Base-by-base conservation (phyloP, 208 protist species). In the Polymyxa betae region DNA sequence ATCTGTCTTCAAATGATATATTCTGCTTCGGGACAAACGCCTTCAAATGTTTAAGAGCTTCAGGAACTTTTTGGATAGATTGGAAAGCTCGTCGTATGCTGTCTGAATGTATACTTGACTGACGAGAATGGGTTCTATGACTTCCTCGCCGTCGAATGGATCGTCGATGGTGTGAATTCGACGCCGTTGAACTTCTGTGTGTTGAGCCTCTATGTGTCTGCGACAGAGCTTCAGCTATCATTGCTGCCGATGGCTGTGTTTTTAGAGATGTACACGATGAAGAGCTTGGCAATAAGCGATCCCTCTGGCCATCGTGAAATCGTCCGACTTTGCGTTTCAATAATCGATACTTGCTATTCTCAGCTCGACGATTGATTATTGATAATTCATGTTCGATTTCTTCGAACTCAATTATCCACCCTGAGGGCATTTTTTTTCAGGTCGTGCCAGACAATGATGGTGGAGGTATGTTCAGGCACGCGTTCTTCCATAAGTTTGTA, bases 1-100 rank as follows among this genome's bases (percentile, higher is more conserved):
- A 43, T 12, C 72, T 35, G 35, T 82, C 35, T 43, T 82, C 72
- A 5, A 82, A n/a, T n/a, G 72, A 45, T n/a, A 82, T 82, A 20
- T 82, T 43, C 72, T 5, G 5, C n/a, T 5, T 82, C 5, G 72
- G 72, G n/a, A 35, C 5, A 12, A 82, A 82, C 72, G n/a, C n/a
- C 72, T 82, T 35, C 16, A 82, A 38, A n/a, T 82, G 72, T n/a
- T 82, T 82, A 20, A 82, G n/a, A 5, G 72, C 72, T n/a, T 45
- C 72, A 20, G 72, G 72, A 5, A 82, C 72, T 43, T 82, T 82
- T 43, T 82, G 72, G 12, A 35, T 35, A 35, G 72, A 5, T 40
- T 40, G 10, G 16, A 82, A 20, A 5, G 16, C 72, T 43, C 40
- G n/a, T n/a, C 40, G 72, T n/a, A n/a, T n/a, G 10, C 40, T 35